phyloP scores from a whole-genome alignment of 805 yeast genomes.

The Saturnispora hagleri region DNA sequence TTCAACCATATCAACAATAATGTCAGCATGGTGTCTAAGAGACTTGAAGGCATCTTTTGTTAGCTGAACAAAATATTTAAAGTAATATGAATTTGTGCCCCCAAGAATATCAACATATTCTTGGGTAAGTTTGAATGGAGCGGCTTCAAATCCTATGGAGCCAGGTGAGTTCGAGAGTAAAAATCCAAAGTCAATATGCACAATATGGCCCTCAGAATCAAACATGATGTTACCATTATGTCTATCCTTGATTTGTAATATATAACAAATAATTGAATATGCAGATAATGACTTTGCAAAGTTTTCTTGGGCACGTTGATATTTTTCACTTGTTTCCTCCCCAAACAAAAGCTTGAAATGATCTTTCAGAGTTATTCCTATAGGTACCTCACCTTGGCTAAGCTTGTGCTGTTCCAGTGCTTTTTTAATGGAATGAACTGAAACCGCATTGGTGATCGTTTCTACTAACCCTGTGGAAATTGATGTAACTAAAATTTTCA shows the following conservation, averaged over 20 bases:
- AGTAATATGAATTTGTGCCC: slow-evolving; percentile 58
- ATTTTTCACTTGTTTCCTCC: slow-evolving; percentile 40
- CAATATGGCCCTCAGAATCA: slow-evolving; percentile 90
- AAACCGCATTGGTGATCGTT: slow-evolving; percentile 89
- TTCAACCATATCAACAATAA: slow-evolving; percentile 74
- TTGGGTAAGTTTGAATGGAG: slow-evolving; percentile 86
- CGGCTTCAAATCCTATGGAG: slow-evolving; percentile 93
- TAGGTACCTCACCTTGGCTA: slow-evolving; percentile 57
- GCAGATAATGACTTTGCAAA: slow-evolving; percentile 85
- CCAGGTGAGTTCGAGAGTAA: slow-evolving; percentile 92
- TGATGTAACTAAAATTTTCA: slow-evolving; percentile 88
- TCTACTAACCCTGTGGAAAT: slow-evolving; percentile 89
- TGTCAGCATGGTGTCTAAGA: slow-evolving; percentile 64
- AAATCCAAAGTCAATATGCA: slow-evolving; percentile 94
- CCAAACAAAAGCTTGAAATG: slow-evolving; percentile 79
- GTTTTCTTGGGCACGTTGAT: slow-evolving; percentile 70
- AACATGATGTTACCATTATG: slow-evolving; percentile 97
- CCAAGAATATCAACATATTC: slow-evolving; percentile 88
- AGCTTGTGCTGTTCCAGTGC: slow-evolving; percentile 72
- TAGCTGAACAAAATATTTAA: slow-evolving; percentile 47
- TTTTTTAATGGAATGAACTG: slow-evolving; percentile 90
- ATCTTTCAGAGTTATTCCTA: slow-evolving; percentile 65
- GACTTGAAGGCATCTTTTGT: slow-evolving; percentile 69
- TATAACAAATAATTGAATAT: slow-evolving; percentile 82
- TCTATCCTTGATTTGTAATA: slow-evolving; percentile 89